Evolutionary conservation across 139 green algal species (phyloP), one percentile per base, ranked within the genome.

Genomic region (Ettlia oleoabundans): DNA sequence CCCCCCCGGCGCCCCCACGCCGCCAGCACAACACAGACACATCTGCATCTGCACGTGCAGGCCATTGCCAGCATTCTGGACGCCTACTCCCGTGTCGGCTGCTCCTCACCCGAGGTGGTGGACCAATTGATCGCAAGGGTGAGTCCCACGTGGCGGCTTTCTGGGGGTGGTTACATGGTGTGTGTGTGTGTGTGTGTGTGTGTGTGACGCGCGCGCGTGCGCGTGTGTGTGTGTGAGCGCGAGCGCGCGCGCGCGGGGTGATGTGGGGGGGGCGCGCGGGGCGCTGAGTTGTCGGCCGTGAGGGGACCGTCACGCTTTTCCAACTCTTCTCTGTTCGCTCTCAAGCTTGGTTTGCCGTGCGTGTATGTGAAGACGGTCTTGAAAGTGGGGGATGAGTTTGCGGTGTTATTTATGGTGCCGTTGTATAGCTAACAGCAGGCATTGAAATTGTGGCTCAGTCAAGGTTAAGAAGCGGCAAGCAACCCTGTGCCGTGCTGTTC

Each of bases 41-140:
- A 15, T 58, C 47, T 58, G 47, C 33, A 30, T 21, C 71, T 47
- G 1, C 3, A 26, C 5, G 30, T 67, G 78, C 78, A 84, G 78
- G 66, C 78, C 35, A 88, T 88, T 51, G 84, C 84, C 75, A 81
- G 70, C 70, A 82, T 88, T 32, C 51, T 88, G 51, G 84, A 88
- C 42, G 84, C 84, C 55, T 88, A 88, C 53, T 85, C 84, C 15
- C 69, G 77, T 26, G 78, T 88, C 15, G 84, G 84, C 68, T 88
- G 84, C 62, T 81, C 76, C 66, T 81, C 80, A 4, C 76, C 84
- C 35, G 84, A 88, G 18, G 53, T 81, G 5, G 76, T 88, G 41
- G 84, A 88, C 66, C 63, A 81, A 10, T 42, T 88, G 51, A 75
- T 88, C 3, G 40, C 33, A 37, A 74, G 41, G 32, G 55, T 85